Base-by-base conservation (phyloP, 2,329 filamentous ascomycete genomes). In the Calonectria crousiana region DNA sequence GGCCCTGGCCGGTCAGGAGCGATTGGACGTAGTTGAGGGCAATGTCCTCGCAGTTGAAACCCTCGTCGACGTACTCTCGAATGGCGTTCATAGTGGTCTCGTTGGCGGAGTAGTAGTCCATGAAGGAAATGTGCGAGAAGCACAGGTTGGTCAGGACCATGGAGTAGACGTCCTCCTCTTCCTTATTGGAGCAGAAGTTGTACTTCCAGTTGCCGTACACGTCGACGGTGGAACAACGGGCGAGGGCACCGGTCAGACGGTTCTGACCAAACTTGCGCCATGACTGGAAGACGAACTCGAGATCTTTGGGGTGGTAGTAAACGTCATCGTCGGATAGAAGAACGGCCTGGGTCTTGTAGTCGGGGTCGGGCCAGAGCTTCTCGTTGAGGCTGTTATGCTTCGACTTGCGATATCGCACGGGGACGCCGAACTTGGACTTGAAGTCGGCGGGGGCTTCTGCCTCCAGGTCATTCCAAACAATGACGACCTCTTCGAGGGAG, bases 11-110 rank as follows among this genome's bases (percentile, higher is more conserved):
- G 0, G 84, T 85, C 47, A 86, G 72, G 23, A 82, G 75, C 2
- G 82, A 82, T 9, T 81, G 78, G 34, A 85, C 76, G 47, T 82
- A 86, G 77, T 86, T 86, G 67, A 86, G 72, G 26, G 83, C 85
- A 73, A 86, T 82, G 66, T 86, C 84, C 74, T 86, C 85, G 80
- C 85, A 86, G 77, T 86, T 86, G 79, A 84, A 83, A 53, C 82
- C 77, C 23, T 83, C 74, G 30, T 86, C 85, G 18, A 86, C 84
- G 69, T 85, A 84, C 1, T 82, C 76, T 3, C 85, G 83, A 28
- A 86, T 80, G 66, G 78, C 78, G 5, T 75, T 78, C 74, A 82
- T 79, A 51, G 77, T 67, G 1, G 78, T 78, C n/a, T 83, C 82
- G n/a, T 81, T 79, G 4, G 84, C 84, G 1, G 80, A 85, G 77